These are phyloP conservation scores for Nidula niveotomentosa DNA, from an alignment of 1,284 basidiomycete genomes.

Conservation along the genomic window DNA sequence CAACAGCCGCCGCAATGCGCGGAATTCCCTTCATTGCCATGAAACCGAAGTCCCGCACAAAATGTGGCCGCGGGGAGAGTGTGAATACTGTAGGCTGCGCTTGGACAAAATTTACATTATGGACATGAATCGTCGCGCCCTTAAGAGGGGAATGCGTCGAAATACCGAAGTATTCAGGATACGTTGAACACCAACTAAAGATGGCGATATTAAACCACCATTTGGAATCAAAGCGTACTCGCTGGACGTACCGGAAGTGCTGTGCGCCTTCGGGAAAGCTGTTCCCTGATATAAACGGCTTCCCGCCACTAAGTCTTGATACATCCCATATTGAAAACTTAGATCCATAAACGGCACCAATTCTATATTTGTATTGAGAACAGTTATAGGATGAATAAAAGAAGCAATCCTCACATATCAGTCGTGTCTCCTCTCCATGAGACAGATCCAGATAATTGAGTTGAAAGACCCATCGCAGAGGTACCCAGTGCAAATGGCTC, in stretches of 20 bases:
- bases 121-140: slow-evolving; percentile 68
- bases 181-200: slow-evolving; percentile 72
- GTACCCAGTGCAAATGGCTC: slow-evolving; percentile 65
- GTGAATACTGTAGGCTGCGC: slow-evolving; percentile 60
- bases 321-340: slow-evolving; percentile 77
- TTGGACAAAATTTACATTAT: slow-evolving; percentile 62
- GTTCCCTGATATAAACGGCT: slow-evolving; percentile 56
- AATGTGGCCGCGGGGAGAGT: slow-evolving; percentile 59
- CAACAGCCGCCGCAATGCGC: slow-evolving; percentile 65
- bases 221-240: background rate
- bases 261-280: slow-evolving; percentile 67
- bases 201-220: background rate
- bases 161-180: slow-evolving; percentile 73
- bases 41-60: slow-evolving; percentile 76
- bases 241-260: slow-evolving; percentile 55
- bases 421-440: slow-evolving; percentile 68
- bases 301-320: slow-evolving; percentile 66
- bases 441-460: slow-evolving; percentile 53
- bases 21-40: slow-evolving; percentile 55
- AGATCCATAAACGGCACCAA: slow-evolving; percentile 71
- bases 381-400: background rate
- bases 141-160: slow-evolving; percentile 54
- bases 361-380: slow-evolving; percentile 36
- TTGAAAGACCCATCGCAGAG: slow-evolving; percentile 43
- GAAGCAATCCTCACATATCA: slow-evolving; percentile 54